phyloP scores from a whole-genome alignment of 208 protist genomes.

The Wallacemonas rigidus region DNA sequence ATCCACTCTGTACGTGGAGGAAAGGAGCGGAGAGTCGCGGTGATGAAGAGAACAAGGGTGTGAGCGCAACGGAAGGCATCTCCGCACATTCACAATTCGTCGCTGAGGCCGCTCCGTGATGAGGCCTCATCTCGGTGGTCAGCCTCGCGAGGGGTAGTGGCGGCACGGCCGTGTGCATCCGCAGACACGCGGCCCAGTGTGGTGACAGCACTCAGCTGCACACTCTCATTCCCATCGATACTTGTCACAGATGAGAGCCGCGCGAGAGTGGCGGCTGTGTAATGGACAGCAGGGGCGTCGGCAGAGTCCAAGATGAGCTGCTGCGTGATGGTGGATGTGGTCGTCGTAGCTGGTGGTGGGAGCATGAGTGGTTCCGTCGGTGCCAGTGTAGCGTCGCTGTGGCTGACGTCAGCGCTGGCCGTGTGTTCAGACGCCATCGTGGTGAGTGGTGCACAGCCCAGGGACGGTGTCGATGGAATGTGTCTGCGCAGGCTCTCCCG shows the following conservation, averaged over 20 bases:
- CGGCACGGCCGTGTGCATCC: not conserved
- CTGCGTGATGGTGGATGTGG: too few relatives aligned
- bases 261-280: not conserved
- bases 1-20: not conserved
- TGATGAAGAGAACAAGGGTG: constrained; percentile 3
- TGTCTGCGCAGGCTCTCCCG: not conserved
- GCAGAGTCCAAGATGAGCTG: not conserved
- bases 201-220: constrained; percentile 14
- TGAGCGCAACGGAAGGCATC: not conserved
- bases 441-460: not conserved
- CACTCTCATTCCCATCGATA: not conserved
- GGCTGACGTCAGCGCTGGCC: too few relatives aligned
- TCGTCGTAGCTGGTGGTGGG: not conserved
- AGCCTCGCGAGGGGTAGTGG: not conserved
- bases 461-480: not conserved
- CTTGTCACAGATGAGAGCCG: not conserved
- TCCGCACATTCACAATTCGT: constrained; percentile 6
- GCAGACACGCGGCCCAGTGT: not conserved
- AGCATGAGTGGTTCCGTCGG: not conserved
- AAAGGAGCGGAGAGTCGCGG: not conserved
- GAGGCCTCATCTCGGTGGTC: not conserved
- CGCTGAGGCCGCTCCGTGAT: constrained; percentile 1
- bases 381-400: not conserved
- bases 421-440: not conserved
- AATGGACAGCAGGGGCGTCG: not conserved